Conservation (phyloP, 495 filamentous ascomycete species). For the Neurospora sp. region DNA sequence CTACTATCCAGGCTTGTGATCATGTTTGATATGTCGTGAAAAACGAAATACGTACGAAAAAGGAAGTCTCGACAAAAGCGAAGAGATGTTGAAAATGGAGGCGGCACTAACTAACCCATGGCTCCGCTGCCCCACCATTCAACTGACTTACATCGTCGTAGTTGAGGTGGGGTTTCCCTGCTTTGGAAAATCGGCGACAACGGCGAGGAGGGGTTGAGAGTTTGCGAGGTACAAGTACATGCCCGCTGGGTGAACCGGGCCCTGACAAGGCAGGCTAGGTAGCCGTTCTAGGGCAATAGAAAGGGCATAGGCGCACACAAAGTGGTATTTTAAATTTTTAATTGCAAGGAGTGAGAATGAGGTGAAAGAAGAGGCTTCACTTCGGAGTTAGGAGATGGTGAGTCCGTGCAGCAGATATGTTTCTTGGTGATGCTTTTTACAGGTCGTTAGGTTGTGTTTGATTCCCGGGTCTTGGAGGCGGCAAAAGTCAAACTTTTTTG, state of each 20-base stretch:
- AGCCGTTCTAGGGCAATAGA: background rate
- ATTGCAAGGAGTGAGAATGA: background rate
- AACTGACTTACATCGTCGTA: background rate
- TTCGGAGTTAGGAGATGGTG: background rate
- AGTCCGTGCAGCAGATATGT: background rate
- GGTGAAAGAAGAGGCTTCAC: background rate
- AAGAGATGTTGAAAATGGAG: background rate
- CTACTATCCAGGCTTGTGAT: background rate
- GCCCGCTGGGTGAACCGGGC: background rate
- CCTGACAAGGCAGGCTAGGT: background rate
- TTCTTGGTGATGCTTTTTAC: background rate
- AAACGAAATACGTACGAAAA: background rate
- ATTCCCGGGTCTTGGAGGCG: background rate
- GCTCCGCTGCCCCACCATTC: background rate
- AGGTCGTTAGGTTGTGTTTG: background rate
- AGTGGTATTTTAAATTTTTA: too few relatives aligned
- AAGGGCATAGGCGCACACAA: background rate
- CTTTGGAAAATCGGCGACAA: background rate
- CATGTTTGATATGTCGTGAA: background rate
- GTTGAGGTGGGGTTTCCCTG: background rate
- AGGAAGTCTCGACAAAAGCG: background rate
- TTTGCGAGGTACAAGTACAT: background rate
- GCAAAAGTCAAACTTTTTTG: background rate
- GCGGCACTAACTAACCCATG: background rate
- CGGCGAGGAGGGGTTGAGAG: background rate